phyloP scores from a whole-genome alignment of 2,329 filamentous ascomycete genomes.

The Chaetomium globosum region DNA sequence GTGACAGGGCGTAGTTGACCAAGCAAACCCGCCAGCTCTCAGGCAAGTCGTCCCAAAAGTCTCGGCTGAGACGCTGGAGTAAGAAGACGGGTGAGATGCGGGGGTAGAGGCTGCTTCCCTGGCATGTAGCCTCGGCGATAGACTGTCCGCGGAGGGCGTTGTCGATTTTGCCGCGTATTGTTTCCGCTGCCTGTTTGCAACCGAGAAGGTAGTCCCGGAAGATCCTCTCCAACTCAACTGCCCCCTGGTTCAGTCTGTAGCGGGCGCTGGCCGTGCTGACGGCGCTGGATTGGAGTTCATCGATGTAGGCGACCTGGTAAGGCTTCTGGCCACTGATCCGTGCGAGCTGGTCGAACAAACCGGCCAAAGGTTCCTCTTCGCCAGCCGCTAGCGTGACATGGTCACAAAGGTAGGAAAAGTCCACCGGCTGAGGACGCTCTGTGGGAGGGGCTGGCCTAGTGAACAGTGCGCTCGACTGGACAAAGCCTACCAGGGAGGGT shows the following conservation, averaged over 20 bases:
- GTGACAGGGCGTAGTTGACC: conserved; percentile 45
- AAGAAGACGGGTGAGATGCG: conserved; percentile 43
- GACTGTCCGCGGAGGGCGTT: conserved; percentile 9
- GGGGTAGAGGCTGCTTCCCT: conserved; percentile 31
- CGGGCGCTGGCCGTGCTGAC: background rate
- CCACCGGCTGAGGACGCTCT: conserved; percentile 13
- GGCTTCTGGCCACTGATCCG: background rate
- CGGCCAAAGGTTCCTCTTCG: background rate
- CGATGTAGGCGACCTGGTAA: conserved; percentile 25
- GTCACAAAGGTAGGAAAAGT: conserved; percentile 13
- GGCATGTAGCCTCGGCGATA: conserved; percentile 9
- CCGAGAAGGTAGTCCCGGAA: conserved; percentile 8
- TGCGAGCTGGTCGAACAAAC: conserved; percentile 17
- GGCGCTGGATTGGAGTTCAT: conserved; percentile 23
- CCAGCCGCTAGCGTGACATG: background rate
- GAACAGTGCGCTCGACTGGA: conserved; percentile 15
- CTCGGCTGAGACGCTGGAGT: conserved; percentile 41
- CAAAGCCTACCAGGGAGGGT: conserved; percentile 5
- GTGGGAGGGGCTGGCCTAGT: conserved; percentile 17
- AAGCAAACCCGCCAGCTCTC: conserved; percentile 37
- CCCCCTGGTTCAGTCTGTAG: background rate
- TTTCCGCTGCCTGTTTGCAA: conserved; percentile 1
- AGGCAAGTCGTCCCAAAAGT: conserved; percentile 43
- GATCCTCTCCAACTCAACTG: background rate
- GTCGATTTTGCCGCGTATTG: conserved; percentile 9